A percentile compares a stretch with the other conserved stretches of the same genome.
Evolutionary conservation across 768 basidiomycete genomes (phyloP).

Genomic region (Pulveroboletus sp.): DNA sequence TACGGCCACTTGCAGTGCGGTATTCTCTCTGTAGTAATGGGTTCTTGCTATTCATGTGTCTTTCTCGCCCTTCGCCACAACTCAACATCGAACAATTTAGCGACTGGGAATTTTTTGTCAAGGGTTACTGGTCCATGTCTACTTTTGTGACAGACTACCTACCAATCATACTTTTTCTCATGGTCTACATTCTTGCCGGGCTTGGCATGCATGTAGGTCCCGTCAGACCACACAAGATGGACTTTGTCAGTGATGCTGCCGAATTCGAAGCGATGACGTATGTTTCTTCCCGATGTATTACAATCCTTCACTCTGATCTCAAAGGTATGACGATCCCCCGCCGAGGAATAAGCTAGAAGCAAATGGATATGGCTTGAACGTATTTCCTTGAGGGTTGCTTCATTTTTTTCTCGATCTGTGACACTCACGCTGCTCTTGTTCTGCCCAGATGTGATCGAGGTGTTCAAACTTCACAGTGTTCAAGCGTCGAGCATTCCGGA

Average conservation of each 20-base stretch:
- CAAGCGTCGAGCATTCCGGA: no score
- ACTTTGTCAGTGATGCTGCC: conserved; percentile 21
- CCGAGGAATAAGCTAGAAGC: conserved; percentile 26
- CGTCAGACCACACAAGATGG: conserved; percentile 20
- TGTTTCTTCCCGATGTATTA: neutral
- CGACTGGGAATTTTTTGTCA: conserved; percentile 40
- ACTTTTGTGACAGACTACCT: conserved; percentile 44
- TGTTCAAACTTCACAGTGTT: no score
- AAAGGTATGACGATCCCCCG: conserved; percentile 26
- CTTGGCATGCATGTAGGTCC: conserved; percentile 7
- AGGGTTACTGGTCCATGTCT: conserved; percentile 35
- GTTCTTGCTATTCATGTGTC: conserved; percentile 31
- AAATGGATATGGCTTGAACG: conserved; percentile 30
- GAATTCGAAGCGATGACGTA: conserved; percentile 32
- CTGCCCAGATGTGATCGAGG: no score
- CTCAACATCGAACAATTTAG: conserved; percentile 32
- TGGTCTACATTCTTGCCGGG: conserved; percentile 38
- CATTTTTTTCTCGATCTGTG: no score
- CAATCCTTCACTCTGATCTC: no score
- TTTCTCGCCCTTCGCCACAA: neutral
- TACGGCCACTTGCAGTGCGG: conserved; percentile 44
- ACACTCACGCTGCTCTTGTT: no score
- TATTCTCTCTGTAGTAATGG: conserved; percentile 30
- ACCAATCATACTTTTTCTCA: conserved; percentile 43
- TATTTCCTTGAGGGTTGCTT: no score